Conservation (phyloP, 2,329 filamentous ascomycete species). For the Colletotrichum siamense region DNA sequence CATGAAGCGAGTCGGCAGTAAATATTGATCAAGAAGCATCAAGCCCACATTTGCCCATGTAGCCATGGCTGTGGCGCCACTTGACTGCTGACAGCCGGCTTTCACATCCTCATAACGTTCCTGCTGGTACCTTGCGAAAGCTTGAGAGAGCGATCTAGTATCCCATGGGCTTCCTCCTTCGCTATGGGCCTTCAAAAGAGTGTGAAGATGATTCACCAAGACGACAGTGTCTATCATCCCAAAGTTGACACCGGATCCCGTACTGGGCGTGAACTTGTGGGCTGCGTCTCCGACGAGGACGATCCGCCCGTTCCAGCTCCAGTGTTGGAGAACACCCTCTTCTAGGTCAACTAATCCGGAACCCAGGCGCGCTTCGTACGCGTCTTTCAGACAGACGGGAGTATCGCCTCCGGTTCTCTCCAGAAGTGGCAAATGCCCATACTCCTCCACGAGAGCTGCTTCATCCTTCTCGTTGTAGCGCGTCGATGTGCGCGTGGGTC, state of each 20-base stretch:
- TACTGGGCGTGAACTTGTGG: slow-evolving; percentile 39
- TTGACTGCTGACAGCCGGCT: neutral
- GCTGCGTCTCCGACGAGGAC: slow-evolving; percentile 40
- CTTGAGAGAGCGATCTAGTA: neutral
- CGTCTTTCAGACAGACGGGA: slow-evolving; percentile 27
- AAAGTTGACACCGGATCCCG: slow-evolving; percentile 37
- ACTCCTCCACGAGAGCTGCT: slow-evolving; percentile 25
- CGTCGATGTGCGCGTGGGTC: slow-evolving; percentile 27
- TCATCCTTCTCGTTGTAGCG: slow-evolving; percentile 36
- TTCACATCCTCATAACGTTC: neutral
- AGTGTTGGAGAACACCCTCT: slow-evolving; percentile 36
- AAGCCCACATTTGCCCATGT: slow-evolving; percentile 8
- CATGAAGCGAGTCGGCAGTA: slow-evolving; percentile 16
- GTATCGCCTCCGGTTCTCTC: neutral
- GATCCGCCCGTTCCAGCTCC: slow-evolving; percentile 31
- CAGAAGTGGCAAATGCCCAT: slow-evolving; percentile 30
- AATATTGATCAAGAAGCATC: slow-evolving; percentile 26
- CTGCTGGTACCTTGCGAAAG: slow-evolving; percentile 17
- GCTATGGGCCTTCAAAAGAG: neutral
- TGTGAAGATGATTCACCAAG: slow-evolving; percentile 30
- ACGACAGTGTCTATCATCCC: slow-evolving; percentile 35
- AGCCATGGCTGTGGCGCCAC: neutral
- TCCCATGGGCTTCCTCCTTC: neutral
- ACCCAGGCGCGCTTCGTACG: slow-evolving; percentile 22
- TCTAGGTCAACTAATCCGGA: slow-evolving; percentile 34